Base-by-base conservation (phyloP, 495 filamentous ascomycete species). In the Penicillium subrubescens region DNA sequence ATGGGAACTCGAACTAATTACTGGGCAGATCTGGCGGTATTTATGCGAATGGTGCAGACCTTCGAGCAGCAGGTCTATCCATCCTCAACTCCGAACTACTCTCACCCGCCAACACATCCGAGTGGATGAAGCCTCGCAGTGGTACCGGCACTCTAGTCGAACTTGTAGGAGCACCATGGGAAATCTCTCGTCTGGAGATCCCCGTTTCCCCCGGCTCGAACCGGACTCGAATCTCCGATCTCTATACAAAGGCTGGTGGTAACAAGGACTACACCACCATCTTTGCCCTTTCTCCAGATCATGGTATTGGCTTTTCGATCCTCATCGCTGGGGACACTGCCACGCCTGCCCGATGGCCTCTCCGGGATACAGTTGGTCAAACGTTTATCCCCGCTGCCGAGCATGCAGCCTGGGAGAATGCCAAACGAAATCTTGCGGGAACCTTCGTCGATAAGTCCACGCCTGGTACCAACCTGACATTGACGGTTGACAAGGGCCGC, bases 61-160 rank as follows among this genome's bases (percentile, higher is more conserved):
- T 71, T 8, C 61, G 68, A 0, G 65, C 66, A 12, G 71, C 75
- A 60, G 79, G 81, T 52, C 80, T 78, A 57, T 75, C 79, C 3
- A 81, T 84, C 14, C 69, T 85, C 5, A 78, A 80, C 67, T 79
- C 80, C 5, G 78, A 76, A 70, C 55, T 80, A 71, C 70, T 75
- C 60, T 71, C 60, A 51, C 74, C 46, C 58, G 76, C 39, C 73
- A 78, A 11, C 66, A 84, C 61, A 2, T 75, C 69, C 11, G 76
- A 65, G 51, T 78, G 75, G 74, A 68, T 78, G 59, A 77, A 84
- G 66, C 84, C 83, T 0, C 60, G 21, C 46, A 66, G 60, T 46
- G 64, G 53, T 14, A 66, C 64, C 8, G 59, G 64, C 2, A 54
- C 33, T 1, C 12, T 66, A 4, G 64, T 66, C 21, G 64, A 66